Conservation (phyloP, 257 asterid species). For the Lantana camara region DNA sequence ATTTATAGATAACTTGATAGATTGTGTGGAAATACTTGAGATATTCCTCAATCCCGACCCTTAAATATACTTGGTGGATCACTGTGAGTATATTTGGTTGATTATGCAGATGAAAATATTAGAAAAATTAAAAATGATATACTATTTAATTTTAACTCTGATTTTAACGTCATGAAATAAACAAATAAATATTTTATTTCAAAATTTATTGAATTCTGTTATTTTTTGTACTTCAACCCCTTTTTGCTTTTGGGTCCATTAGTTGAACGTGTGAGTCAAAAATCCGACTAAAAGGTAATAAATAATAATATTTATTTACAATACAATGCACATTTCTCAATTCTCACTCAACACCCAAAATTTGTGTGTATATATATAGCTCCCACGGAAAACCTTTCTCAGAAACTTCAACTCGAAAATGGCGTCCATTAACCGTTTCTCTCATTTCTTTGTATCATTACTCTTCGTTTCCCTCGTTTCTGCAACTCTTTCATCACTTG, state of each 20-base stretch:
- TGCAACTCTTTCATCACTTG: conserved; percentile 27
- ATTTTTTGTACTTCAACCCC: background rate
- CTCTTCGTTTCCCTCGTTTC: conserved; percentile 22
- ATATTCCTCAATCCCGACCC: no score
- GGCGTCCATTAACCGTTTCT: conserved; percentile 22
- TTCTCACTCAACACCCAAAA: conserved; percentile 17
- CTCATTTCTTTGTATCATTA: background rate
- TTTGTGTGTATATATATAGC: conserved; percentile 20
- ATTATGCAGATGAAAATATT: no score
- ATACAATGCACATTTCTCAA: conserved; percentile 31
- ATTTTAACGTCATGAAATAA: no score
- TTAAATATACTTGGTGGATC: no score
- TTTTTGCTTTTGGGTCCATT: background rate
- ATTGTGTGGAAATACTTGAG: no score
- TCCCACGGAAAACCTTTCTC: conserved; percentile 7
- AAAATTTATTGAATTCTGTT: conserved; percentile 1
- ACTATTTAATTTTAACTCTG: no score
- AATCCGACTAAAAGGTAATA: background rate
- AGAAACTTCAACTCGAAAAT: conserved; percentile 12
- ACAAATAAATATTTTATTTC: background rate
- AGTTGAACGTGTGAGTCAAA: background rate
- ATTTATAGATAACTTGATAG: no score
- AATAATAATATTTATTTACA: no score
- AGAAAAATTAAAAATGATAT: no score
- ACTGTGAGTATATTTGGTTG: no score